These are phyloP conservation scores for Rhododendron mucronatum DNA, from an alignment of 148 eudicot genomes.

Conservation along the genomic window DNA sequence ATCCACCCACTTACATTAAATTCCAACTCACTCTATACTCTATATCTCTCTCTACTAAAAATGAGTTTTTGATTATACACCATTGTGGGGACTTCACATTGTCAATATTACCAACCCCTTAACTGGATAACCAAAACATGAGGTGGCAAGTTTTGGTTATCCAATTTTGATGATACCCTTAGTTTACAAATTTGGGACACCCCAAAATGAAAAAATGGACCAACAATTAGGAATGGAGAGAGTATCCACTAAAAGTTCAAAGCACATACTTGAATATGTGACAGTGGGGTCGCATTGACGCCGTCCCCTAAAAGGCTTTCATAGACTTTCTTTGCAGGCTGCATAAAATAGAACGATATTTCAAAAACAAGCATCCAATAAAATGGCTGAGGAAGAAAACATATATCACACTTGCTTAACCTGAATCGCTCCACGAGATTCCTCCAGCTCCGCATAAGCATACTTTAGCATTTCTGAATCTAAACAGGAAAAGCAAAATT, in stretches of 20 bases:
- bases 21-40: no score
- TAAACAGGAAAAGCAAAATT: conserved; percentile 17
- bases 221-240: not conserved
- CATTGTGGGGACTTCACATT: no score
- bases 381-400: not conserved
- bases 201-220: not conserved
- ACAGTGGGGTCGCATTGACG: conserved; percentile 58
- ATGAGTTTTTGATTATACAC: no score
- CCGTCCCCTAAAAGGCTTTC: conserved; percentile 82
- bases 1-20: no score
- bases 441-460: conserved; percentile 97
- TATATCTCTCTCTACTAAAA: no score
- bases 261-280: conserved; percentile 81
- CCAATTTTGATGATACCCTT: no score
- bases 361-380: conserved; percentile 4
- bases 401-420: conserved; percentile 25
- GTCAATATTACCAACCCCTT: no score
- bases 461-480: conserved; percentile 85
- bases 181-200: not conserved
- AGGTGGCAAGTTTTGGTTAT: no score
- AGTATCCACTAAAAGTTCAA: not conserved
- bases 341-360: conserved; percentile 18
- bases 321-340: conserved; percentile 88
- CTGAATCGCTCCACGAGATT: conserved; percentile 94
- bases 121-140: no score